Evolutionary conservation across 2,329 filamentous ascomycete genomes (phyloP), one percentile per base, ranked within the genome.

Genomic region (Aspergillus brasiliensis): DNA sequence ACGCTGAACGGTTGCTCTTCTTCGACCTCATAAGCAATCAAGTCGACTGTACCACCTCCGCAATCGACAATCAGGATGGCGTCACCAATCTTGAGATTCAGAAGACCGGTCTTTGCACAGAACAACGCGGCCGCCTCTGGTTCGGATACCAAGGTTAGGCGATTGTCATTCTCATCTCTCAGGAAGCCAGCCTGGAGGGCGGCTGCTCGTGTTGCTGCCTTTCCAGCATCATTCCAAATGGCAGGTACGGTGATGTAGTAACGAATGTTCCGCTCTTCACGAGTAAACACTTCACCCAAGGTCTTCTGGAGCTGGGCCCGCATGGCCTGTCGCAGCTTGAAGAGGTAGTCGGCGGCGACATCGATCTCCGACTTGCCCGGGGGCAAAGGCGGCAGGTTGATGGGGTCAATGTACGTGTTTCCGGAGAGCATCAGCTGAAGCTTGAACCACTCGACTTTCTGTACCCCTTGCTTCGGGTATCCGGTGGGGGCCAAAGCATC

Each of bases 371-470:
- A 97, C 83, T 98, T 98, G 78, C 95, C 95, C 48, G 94, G 93
- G 51, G 95, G 95, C 75, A 98, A 90, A 65, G 95, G 95, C 51
- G 95, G 95, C 67, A 99, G 87, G 84, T 98, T 98, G 82, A 98
- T 98, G 63, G 95, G 95, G 77, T 98, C 95, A 74, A 98, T 98
- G 78, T 98, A 98, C 47, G 95, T 98, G 83, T 98, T 98, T 65
- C 95, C 95, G 61, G 92, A 97, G 64, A 97, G 85, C 95, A 98
- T 98, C 59, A 99, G 87, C 81, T 99, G 95, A 68, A 99, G 86
- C 83, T 98, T 98, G 86, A 99, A 98, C 95, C 95, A 99, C 81
- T 98, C 95, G 23, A 98, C 94, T 82, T 98, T 98, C 79, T 98
- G 95, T 68, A 99, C 94, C 65, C 94, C 94, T 34, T 91, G 91